Conservation (phyloP, 1,284 basidiomycete genomes). For the Lignosus rhinocerotis region DNA sequence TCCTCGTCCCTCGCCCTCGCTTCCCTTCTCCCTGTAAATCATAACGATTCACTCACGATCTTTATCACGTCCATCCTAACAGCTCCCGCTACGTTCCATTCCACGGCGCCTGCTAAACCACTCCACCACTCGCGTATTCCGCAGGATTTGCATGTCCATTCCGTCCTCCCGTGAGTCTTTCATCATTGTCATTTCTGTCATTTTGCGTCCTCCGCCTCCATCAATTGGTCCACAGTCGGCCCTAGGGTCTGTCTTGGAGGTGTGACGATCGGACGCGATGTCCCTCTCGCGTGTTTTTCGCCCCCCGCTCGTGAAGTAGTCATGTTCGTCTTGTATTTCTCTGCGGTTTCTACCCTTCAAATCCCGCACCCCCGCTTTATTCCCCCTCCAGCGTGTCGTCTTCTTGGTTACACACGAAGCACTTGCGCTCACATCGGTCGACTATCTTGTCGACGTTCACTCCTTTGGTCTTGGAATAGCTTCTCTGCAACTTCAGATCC, state of each 20-base stretch:
- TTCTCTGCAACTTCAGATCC: conserved; percentile 14
- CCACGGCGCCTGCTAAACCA: conserved; percentile 26
- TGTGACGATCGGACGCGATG: conserved; percentile 28
- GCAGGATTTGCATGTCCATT: conserved; percentile 37
- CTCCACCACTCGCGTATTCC: conserved; percentile 17
- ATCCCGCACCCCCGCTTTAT: not conserved
- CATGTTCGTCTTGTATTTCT: conserved; percentile 7
- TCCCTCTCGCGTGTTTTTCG: conserved; percentile 20
- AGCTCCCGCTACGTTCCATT: conserved; percentile 21
- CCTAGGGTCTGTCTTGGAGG: conserved; percentile 1
- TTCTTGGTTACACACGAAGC: conserved; percentile 15
- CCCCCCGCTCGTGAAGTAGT: conserved; percentile 20
- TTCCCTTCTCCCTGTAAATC: conserved; percentile 23
- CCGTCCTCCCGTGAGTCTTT: conserved; percentile 39
- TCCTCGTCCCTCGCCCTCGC: conserved; percentile 26
- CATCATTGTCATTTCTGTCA: conserved; percentile 7
- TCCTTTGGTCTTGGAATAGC: not conserved
- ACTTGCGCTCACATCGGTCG: not conserved
- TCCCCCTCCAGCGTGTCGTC: not conserved
- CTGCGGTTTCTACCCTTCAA: not conserved
- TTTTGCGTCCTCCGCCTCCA: not conserved
- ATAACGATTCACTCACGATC: conserved; percentile 30
- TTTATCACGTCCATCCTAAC: conserved; percentile 32
- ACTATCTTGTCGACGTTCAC: not conserved
- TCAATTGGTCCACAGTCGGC: not conserved